These are phyloP conservation scores for Zancudomyces culisetae DNA, from an alignment of 371 early-diverging fungal species.

Conservation along the genomic window DNA sequence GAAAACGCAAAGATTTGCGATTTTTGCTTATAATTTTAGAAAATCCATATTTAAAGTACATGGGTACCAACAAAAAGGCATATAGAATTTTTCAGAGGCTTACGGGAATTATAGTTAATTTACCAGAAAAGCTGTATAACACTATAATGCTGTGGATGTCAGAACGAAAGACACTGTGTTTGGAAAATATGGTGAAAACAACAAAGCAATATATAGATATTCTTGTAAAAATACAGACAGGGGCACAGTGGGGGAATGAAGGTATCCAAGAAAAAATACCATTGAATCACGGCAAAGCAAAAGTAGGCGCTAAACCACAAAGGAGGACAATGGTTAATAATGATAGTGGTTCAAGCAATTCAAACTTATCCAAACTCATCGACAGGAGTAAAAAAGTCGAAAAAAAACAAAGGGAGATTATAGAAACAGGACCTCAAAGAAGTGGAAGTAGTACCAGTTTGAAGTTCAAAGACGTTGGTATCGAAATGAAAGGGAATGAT, in stretches of 20 bases:
- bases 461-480: no score
- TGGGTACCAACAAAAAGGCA: conserved; percentile 44
- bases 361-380: no score
- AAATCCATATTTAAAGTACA: conserved; percentile 44
- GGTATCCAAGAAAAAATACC: no score
- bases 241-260: neutral
- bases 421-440: no score
- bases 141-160: conserved; percentile 15
- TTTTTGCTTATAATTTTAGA: conserved; percentile 69
- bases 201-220: conserved; percentile 15
- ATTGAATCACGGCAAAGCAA: no score
- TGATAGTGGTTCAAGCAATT: no score
- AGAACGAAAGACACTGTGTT: conserved; percentile 8
- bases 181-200: conserved; percentile 24
- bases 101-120: conserved; percentile 15
- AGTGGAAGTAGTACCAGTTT: no score
- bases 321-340: no score
- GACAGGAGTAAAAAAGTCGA: no score
- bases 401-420: no score
- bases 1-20: conserved; percentile 38
- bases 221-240: neutral
- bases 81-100: conserved; percentile 20
- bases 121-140: conserved; percentile 16
- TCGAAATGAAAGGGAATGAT: no score
- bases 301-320: no score